Base-by-base conservation (phyloP, 768 basidiomycete genomes). In the Lactarius indigo region DNA sequence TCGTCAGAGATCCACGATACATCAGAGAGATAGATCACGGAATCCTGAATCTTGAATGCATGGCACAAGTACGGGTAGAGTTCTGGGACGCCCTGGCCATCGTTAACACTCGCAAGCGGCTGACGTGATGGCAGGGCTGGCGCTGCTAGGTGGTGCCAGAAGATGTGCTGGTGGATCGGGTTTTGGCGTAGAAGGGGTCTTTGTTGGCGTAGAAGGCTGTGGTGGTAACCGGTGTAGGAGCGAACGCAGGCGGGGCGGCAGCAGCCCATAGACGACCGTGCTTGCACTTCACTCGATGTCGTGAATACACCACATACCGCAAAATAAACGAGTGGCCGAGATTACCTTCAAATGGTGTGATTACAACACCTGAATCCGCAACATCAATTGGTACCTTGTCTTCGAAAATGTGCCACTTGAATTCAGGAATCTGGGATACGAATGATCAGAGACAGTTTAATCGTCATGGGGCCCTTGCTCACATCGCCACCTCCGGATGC, bases 401-500 rank as follows among this genome's bases (percentile, higher is more conserved):
- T 52, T 87, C 83, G 69, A 95, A 87, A 60, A 95, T 84, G 70
- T 91, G 89, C 89, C 90, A 95, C 72, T 83, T 82, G 73, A 95
- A 88, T 68, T 90, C 86, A 6, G 93, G 93, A 15, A 95, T 87
- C 87, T 94, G 67, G 20, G 50, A 33, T 44, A 44, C 57, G 59
- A 70, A 57, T 54, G 42, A 50, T 20, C n/a, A 60, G 52, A 54
- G 33, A 23, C 55, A 20, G 30, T 23, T 26, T 35, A n/a, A 56
- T 39, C 30, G 3, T 50, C 30, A 4, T 50, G 42, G 42, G 31
- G 20, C 50, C 26, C 54, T 35, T 35, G 75, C 82, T 70, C 71
- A 89, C 91, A 77, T 90, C 89, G 44, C 90, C 90, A 39, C 90
- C 87, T 61, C 91, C 89, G n/a, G 90, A 88, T 2, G 89, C 89